phyloP scores from a whole-genome alignment of 768 basidiomycete genomes.

The Lactarius pseudohatsudake region DNA sequence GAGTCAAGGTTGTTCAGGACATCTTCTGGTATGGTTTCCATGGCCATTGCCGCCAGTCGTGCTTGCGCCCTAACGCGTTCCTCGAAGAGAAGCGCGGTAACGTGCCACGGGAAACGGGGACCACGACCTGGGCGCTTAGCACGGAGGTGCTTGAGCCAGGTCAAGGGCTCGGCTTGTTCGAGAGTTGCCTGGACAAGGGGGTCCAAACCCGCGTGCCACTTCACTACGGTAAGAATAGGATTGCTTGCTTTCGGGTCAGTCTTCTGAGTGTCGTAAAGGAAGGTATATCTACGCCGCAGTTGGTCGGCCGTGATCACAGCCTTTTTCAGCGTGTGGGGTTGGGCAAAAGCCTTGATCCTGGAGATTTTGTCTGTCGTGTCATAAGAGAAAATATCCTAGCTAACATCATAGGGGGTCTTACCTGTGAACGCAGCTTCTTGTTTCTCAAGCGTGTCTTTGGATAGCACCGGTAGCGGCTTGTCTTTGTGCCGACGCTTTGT shows the following conservation, averaged over 20 bases:
- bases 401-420: slow-evolving; percentile 33
- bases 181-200: slow-evolving; percentile 48
- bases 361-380: slow-evolving; percentile 52
- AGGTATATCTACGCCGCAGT: slow-evolving; percentile 59
- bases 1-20: slow-evolving; percentile 22
- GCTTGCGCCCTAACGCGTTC: slow-evolving; percentile 53
- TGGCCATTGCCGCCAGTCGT: slow-evolving; percentile 40
- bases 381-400: slow-evolving; percentile 1
- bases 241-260: slow-evolving; percentile 40
- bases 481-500: slow-evolving; percentile 60
- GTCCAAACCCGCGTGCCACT: slow-evolving; percentile 61
- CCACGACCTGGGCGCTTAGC: slow-evolving; percentile 43
- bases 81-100: slow-evolving; percentile 69
- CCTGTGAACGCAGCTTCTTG: slow-evolving; percentile 60
- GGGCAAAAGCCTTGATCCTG: slow-evolving; percentile 49
- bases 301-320: slow-evolving; percentile 65
- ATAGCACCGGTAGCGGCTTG: slow-evolving; percentile 49
- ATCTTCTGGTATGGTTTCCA: slow-evolving; percentile 50
- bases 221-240: slow-evolving; percentile 47
- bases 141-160: slow-evolving; percentile 68
- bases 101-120: slow-evolving; percentile 53
- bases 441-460: slow-evolving; percentile 50
- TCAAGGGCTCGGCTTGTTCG: slow-evolving; percentile 66
- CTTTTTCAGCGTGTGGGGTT: slow-evolving; percentile 58
- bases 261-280: slow-evolving; percentile 46